Percentiles rank a stretch among this genome's conserved stretches.
phyloP scores from a whole-genome alignment of 31 red algal genomes.

The Odonthalia washingtoniensis region DNA sequence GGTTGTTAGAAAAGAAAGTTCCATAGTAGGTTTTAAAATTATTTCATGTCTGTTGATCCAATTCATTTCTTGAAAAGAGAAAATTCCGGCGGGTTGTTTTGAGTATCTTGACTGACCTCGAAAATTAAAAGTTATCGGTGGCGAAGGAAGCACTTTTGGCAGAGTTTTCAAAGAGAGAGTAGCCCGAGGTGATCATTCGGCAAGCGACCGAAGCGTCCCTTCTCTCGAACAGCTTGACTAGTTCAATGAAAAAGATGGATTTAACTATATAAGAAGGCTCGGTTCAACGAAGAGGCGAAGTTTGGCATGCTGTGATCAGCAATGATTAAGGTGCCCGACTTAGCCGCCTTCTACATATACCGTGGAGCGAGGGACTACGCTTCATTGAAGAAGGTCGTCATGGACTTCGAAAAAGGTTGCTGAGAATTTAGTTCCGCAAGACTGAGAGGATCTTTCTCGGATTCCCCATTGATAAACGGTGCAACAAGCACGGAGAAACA shows the following conservation, averaged over 20 bases:
- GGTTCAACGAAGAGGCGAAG: neutral
- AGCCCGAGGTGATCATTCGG: neutral
- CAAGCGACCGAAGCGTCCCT: neutral
- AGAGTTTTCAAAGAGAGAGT: neutral
- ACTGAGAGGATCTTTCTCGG: neutral
- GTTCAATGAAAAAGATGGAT: neutral
- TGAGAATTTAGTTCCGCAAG: neutral
- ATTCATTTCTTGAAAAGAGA: too few relatives aligned
- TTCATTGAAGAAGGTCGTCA: neutral
- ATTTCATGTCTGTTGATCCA: too few relatives aligned
- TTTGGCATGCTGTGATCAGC: neutral
- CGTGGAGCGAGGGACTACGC: neutral
- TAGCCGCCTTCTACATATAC: too few relatives aligned
- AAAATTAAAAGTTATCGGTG: neutral
- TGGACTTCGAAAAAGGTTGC: too few relatives aligned
- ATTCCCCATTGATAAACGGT: neutral
- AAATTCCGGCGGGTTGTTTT: too few relatives aligned
- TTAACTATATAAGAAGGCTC: neutral
- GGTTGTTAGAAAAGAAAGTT: too few relatives aligned
- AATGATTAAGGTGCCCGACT: neutral
- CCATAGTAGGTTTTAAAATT: too few relatives aligned
- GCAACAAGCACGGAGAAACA: too few relatives aligned
- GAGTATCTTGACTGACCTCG: too few relatives aligned
- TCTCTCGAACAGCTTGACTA: neutral
- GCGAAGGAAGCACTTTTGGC: neutral